A percentile compares a stretch with the other conserved stretches of the same genome.
phyloP scores from a whole-genome alignment of 495 filamentous ascomycete genomes.

The Xylaria bambusicola region DNA sequence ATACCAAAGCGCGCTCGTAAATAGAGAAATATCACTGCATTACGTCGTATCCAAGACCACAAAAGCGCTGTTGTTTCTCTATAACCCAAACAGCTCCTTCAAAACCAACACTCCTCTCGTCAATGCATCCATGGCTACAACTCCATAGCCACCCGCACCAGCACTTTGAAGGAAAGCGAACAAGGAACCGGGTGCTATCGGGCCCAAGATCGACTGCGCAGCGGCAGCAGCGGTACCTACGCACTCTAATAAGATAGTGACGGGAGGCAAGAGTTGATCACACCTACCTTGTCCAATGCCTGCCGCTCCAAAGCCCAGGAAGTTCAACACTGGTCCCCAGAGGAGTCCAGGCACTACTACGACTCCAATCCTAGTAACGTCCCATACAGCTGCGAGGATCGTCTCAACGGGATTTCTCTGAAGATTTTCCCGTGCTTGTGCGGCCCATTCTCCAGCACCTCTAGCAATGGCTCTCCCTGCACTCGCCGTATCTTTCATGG shows the following conservation, averaged over 20 bases:
- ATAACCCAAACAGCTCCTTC: not conserved
- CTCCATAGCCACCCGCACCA: conserved; percentile 1
- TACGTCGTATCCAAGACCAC: too few relatives aligned
- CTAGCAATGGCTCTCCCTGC: not conserved
- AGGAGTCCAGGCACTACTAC: not conserved
- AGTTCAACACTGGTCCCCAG: not conserved
- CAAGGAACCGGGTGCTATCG: not conserved
- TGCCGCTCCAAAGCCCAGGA: not conserved
- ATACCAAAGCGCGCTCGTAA: not conserved
- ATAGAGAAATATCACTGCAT: conserved; percentile 24
- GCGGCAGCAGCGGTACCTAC: not conserved
- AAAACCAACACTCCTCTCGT: not conserved
- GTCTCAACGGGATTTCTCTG: not conserved
- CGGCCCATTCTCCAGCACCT: not conserved
- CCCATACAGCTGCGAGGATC: not conserved
- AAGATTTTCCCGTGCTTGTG: not conserved
- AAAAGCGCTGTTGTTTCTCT: too few relatives aligned
- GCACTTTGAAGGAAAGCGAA: conserved; percentile 6
- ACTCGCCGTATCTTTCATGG: not conserved
- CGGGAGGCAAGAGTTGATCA: not conserved
- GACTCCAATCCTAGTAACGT: not conserved
- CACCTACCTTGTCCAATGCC: not conserved
- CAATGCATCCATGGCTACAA: not conserved
- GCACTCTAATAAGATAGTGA: not conserved
- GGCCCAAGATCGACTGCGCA: not conserved